Percentiles rank a stretch among this genome's conserved stretches.
phyloP scores from a whole-genome alignment of 164 flowering plant species.

The Akebia trifoliata region DNA sequence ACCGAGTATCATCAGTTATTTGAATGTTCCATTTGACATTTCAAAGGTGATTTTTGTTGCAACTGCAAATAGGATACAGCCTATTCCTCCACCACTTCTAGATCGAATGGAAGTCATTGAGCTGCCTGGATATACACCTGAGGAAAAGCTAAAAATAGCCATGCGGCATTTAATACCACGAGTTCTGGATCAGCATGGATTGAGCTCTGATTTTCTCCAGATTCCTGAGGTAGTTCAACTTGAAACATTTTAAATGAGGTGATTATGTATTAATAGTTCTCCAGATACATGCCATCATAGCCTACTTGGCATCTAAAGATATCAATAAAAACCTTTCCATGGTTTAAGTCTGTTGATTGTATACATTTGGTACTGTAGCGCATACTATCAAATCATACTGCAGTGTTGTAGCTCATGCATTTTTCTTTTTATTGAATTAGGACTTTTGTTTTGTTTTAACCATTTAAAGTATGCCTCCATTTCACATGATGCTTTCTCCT shows the following conservation, averaged over 20 bases:
- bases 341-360: too few species aligned
- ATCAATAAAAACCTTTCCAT: too few species aligned
- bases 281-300: neutral
- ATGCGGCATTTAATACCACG: constrained; percentile 88
- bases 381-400: too few species aligned
- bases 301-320: neutral
- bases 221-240: constrained; percentile 91
- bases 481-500: too few species aligned
- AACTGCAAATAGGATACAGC: constrained; percentile 90
- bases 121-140: constrained; percentile 97
- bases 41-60: constrained; percentile 96
- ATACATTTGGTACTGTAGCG: too few species aligned
- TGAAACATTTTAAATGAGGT: too few species aligned
- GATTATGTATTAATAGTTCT: too few species aligned
- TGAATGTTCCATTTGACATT: constrained; percentile 96
- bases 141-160: constrained; percentile 90
- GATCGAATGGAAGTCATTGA: constrained; percentile 99
- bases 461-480: too few species aligned
- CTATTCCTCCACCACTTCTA: constrained; percentile 90
- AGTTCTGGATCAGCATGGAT: constrained; percentile 95
- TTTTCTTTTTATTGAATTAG: neutral
- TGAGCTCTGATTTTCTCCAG: constrained; percentile 69
- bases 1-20: constrained; percentile 59
- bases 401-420: neutral
- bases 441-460: neutral